These are phyloP conservation scores for Alternaria triticina DNA, from an alignment of 2,329 filamentous ascomycete species.

Conservation along the genomic window DNA sequence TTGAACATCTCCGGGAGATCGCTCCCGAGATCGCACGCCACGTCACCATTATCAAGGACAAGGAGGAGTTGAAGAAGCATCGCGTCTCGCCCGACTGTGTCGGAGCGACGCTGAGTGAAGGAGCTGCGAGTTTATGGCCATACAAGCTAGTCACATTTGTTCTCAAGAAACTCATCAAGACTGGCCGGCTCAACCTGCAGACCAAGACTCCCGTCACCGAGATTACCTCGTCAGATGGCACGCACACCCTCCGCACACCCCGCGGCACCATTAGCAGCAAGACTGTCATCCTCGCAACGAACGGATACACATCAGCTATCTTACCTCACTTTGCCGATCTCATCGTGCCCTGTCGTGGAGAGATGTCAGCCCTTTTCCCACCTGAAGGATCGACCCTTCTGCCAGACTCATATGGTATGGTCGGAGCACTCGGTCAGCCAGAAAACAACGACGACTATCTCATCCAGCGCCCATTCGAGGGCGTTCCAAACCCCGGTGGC, in stretches of 20 bases:
- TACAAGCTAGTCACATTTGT: conserved; percentile 82
- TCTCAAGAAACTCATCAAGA: conserved; percentile 64
- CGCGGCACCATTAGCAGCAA: conserved; percentile 70
- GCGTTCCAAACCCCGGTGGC: conserved; percentile 52
- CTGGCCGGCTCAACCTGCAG: conserved; percentile 70
- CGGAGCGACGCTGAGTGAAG: conserved; percentile 69
- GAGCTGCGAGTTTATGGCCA: conserved; percentile 77
- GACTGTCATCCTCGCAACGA: conserved; percentile 78
- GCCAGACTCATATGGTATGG: conserved; percentile 68
- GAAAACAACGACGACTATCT: conserved; percentile 72
- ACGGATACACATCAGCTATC: conserved; percentile 81
- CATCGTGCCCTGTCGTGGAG: conserved; percentile 78
- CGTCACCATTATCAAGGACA: conserved; percentile 50
- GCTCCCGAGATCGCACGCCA: conserved; percentile 63
- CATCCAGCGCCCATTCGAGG: conserved; percentile 66
- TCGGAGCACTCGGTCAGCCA: conserved; percentile 57
- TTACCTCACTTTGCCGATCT: conserved; percentile 72
- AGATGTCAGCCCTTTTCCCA: conserved; percentile 71
- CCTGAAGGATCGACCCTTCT: conserved; percentile 56
- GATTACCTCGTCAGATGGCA: conserved; percentile 32
- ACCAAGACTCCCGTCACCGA: conserved; percentile 70
- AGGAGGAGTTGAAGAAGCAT: conserved; percentile 58
- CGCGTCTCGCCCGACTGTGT: conserved; percentile 56
- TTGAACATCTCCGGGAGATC: conserved; percentile 57
- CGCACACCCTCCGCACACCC: conserved; percentile 70